Conservation (phyloP, 768 basidiomycete genomes). For the Lactarius deliciosus region DNA sequence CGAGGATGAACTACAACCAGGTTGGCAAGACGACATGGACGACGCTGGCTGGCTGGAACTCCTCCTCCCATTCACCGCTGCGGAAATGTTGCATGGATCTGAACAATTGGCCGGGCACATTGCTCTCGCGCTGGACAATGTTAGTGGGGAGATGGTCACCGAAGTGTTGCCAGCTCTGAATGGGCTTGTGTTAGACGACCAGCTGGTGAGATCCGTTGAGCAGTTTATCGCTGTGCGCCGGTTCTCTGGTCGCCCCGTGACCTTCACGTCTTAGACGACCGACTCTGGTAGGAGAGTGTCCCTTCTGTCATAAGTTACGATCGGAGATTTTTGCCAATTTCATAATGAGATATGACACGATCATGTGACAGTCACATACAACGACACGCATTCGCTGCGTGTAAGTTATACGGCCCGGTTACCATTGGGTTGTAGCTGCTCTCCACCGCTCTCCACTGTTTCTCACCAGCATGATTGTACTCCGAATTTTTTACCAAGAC, state of each 20-base stretch:
- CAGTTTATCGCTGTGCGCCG: neutral
- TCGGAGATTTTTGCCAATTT: too few species aligned
- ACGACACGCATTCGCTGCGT: too few species aligned
- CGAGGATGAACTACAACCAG: neutral
- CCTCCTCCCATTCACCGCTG: neutral
- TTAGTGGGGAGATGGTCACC: neutral
- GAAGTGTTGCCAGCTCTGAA: neutral
- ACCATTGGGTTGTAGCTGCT: too few species aligned
- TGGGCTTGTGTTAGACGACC: neutral
- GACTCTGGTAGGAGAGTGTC: too few species aligned
- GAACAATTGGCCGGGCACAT: conserved; percentile 3
- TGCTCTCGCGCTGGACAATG: neutral
- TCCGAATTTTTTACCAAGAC: too few species aligned
- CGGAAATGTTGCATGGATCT: neutral
- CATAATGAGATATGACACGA: too few species aligned
- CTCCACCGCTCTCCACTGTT: too few species aligned
- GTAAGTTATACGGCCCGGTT: too few species aligned
- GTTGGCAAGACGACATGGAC: conserved; percentile 7
- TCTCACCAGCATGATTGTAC: too few species aligned
- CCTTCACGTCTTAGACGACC: too few species aligned
- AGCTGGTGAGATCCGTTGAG: neutral
- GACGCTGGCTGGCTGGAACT: conserved; percentile 2
- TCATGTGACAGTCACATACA: too few species aligned
- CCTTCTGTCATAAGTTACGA: too few species aligned
- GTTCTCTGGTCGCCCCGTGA: neutral